Evolutionary conservation across 1,139 yeast genomes (phyloP).

Genomic region (Yamadazyma trypodendri): DNA sequence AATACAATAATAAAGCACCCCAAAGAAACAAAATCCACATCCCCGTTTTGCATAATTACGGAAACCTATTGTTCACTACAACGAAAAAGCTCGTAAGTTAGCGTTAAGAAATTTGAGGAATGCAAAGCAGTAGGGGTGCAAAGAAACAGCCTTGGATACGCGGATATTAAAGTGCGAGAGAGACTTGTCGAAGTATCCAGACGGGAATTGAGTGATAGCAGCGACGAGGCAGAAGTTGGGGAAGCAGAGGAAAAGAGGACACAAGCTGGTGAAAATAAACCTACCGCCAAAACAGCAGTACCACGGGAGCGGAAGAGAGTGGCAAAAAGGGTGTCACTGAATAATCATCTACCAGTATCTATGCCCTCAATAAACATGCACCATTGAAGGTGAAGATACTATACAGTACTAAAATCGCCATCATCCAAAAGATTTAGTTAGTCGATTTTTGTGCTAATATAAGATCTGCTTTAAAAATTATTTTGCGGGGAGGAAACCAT

Average conservation of each 20-base stretch:
- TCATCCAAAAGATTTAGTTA: no score
- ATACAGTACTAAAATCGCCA: no score
- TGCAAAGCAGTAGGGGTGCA: slow-evolving; percentile 48
- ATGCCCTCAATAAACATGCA: slow-evolving; percentile 37
- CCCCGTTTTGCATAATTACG: no score
- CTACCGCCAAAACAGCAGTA: no score
- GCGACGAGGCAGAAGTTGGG: not conserved
- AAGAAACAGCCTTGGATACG: slow-evolving; percentile 46
- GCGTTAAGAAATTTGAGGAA: slow-evolving; percentile 51
- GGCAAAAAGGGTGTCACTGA: not conserved
- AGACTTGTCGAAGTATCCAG: slow-evolving; percentile 23
- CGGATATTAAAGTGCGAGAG: slow-evolving; percentile 51
- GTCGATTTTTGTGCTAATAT: no score
- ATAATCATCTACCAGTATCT: slow-evolving; percentile 31
- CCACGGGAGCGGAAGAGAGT: not conserved
- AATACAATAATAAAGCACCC: no score
- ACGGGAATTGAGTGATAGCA: not conserved
- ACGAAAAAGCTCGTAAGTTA: slow-evolving; percentile 42
- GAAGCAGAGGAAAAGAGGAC: not conserved
- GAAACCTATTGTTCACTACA: slow-evolving; percentile 48
- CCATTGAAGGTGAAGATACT: slow-evolving; percentile 45
- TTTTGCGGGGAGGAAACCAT: no score
- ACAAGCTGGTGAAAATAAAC: not conserved
- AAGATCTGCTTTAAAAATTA: no score
- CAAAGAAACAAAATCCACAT: no score